phyloP scores from a whole-genome alignment of 2,329 filamentous ascomycete genomes.

The Mycosphaerella sp. region DNA sequence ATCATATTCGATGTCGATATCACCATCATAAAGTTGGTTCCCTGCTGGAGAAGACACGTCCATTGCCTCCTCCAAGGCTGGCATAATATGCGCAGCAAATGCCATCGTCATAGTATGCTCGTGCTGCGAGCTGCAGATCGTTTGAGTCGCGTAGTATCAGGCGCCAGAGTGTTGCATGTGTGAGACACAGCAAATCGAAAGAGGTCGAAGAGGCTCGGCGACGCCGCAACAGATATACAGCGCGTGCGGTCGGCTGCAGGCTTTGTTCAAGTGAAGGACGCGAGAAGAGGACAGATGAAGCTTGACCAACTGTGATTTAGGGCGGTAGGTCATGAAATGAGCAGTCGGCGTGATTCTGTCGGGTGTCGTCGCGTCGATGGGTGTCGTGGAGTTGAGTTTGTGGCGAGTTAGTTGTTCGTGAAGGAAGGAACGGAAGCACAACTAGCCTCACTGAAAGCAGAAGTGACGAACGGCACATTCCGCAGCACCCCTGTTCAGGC shows the following conservation, averaged over 20 bases:
- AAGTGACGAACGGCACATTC: neutral
- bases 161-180: neutral
- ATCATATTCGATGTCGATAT: slow-evolving; percentile 57
- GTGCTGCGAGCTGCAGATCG: slow-evolving; percentile 9
- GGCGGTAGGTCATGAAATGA: neutral
- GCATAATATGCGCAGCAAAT: slow-evolving; percentile 24
- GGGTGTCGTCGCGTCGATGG: neutral
- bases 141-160: neutral
- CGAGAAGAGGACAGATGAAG: neutral
- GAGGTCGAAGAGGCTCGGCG: neutral
- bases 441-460: neutral
- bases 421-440: neutral
- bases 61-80: slow-evolving; percentile 46
- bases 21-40: slow-evolving; percentile 40
- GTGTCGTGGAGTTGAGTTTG: neutral
- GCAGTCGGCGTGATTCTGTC: neutral
- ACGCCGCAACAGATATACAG: neutral
- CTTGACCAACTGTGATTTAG: neutral
- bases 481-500: neutral
- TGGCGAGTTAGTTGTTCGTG: neutral
- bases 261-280: neutral
- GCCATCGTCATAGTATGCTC: slow-evolving; percentile 21
- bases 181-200: neutral
- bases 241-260: neutral
- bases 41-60: slow-evolving; percentile 48